A percentile compares a stretch with the other conserved stretches of the same genome.
These are phyloP conservation scores for Leptodontidium sp. DNA, from an alignment of 2,329 filamentous ascomycete species.

Conservation along the genomic window DNA sequence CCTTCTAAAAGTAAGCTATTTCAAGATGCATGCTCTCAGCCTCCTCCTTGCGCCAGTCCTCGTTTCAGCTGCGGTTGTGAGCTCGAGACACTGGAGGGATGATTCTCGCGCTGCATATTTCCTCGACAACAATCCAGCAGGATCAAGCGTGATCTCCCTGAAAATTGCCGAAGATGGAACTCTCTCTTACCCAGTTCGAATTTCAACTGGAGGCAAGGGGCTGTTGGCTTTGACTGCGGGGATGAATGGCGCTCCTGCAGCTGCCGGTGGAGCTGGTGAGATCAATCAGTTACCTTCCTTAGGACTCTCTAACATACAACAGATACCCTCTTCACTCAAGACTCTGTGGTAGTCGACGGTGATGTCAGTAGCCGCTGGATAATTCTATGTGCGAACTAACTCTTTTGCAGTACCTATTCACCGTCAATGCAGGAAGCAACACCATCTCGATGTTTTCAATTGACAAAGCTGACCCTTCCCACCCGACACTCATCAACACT, in stretches of 20 bases:
- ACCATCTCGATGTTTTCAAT: constrained; percentile 59
- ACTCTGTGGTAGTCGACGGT: too few relatives aligned
- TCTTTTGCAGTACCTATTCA: constrained; percentile 57
- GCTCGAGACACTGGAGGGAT: too few relatives aligned
- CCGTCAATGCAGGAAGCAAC: constrained; percentile 62
- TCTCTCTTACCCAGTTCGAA: constrained; percentile 53
- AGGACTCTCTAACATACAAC: constrained; percentile 39
- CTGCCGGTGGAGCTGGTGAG: constrained; percentile 44
- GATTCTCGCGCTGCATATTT: too few relatives aligned
- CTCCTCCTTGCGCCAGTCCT: too few relatives aligned
- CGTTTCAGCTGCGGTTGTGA: too few relatives aligned
- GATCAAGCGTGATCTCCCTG: constrained; percentile 56
- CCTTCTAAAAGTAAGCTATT: too few relatives aligned
- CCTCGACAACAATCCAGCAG: too few relatives aligned
- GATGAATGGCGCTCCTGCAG: background rate
- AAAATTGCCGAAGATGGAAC: constrained; percentile 55
- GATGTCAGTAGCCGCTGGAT: constrained; percentile 32
- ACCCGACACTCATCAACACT: too few relatives aligned
- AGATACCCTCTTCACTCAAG: constrained; percentile 44
- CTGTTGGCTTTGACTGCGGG: constrained; percentile 51
- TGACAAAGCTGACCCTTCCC: constrained; percentile 43
- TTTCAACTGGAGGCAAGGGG: constrained; percentile 57
- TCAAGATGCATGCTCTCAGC: too few relatives aligned
- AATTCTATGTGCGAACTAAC: constrained; percentile 39
- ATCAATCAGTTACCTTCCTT: too few relatives aligned